Evolutionary conservation across 2,329 filamentous ascomycete genomes (phyloP).

Genomic region (Arthrobotrys entomopaga): DNA sequence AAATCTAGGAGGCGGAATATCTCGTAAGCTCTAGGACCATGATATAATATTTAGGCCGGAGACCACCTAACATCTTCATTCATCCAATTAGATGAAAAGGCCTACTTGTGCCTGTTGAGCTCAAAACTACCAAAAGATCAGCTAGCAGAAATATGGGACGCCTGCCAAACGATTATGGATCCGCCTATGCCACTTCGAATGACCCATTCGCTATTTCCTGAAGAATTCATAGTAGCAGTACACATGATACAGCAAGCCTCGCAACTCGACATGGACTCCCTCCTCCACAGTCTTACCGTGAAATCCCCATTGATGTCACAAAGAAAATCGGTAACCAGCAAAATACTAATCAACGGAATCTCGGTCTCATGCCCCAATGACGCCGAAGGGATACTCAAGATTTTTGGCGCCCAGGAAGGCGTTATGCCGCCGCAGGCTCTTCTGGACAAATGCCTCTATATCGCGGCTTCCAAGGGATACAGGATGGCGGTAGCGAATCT

Average conservation of each 20-base stretch:
- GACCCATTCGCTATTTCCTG: slow-evolving; percentile 45
- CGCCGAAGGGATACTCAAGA: slow-evolving; percentile 29
- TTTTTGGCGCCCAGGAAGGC: slow-evolving; percentile 43
- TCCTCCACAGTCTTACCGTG: slow-evolving; percentile 44
- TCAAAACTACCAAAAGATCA: slow-evolving; percentile 49
- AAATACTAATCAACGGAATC: slow-evolving; percentile 38
- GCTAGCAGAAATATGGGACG: slow-evolving; percentile 52
- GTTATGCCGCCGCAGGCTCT: slow-evolving; percentile 32
- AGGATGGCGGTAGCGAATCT: slow-evolving; percentile 41
- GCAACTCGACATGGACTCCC: slow-evolving; percentile 34
- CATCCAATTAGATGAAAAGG: slow-evolving; percentile 31
- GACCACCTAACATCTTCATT: too few species aligned
- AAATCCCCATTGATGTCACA: slow-evolving; percentile 48
- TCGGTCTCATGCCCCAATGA: slow-evolving; percentile 44
- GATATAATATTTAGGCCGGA: too few species aligned
- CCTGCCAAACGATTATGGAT: slow-evolving; percentile 45
- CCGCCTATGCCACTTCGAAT: slow-evolving; percentile 45
- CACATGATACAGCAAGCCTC: slow-evolving; percentile 34
- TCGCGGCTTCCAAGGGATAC: slow-evolving; percentile 52
- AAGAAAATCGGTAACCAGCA: slow-evolving; percentile 44
- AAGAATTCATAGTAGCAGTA: slow-evolving; percentile 48
- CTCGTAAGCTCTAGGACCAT: slow-evolving; percentile 21
- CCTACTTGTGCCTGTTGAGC: slow-evolving; percentile 45
- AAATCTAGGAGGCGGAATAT: slow-evolving; percentile 50
- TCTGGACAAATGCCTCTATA: slow-evolving; percentile 54